Base-by-base conservation (phyloP, 208 protist genomes). In the Wallacemonas sp. region DNA sequence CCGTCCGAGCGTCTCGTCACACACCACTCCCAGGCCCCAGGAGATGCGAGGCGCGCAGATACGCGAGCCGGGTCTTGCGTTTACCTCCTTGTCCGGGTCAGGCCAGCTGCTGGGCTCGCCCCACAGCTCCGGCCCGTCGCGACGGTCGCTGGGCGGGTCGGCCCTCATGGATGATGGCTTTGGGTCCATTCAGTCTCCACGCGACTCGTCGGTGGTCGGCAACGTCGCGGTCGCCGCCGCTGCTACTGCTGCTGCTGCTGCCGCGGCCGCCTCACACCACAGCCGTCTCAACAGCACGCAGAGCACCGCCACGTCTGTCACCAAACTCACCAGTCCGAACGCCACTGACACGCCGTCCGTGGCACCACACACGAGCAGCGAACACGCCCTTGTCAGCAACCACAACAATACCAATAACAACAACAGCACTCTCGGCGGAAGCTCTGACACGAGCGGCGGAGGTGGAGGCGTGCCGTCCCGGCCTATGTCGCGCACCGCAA, bases 401-500 rank as follows among this genome's bases (percentile, higher is more conserved):
- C n/a, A n/a, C n/a, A n/a, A n/a, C n/a, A n/a, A n/a, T n/a, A n/a
- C n/a, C n/a, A n/a, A n/a, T n/a, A n/a, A n/a, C n/a, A n/a, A n/a
- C n/a, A n/a, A n/a, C n/a, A n/a, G n/a, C n/a, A n/a, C n/a, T n/a
- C n/a, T n/a, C n/a, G n/a, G n/a, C n/a, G n/a, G 16, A 4, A 47
- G 5, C 11, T 8, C 41, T 6, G 41, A n/a, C 41, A n/a, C 11
- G 11, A n/a, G 41, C 41, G 41, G 41, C 41, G n/a, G 17, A 8
- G 41, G 41, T 47, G n/a, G 16, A 21, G 41, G 11, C n/a, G n/a
- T n/a, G n/a, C n/a, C 26, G 8, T 44, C 30, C 8, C 68, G n/a
- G 61, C 67, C 36, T 67, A 71, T 32, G 46, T 80, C 70, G 2
- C 74, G 74, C 60, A 80, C 68, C 54, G 47, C 60, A 2, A 80